Evolutionary conservation across 306 rosid genomes (phyloP), one percentile per base, ranked within the genome.

Genomic region (Heteromeles arbutifolia): DNA sequence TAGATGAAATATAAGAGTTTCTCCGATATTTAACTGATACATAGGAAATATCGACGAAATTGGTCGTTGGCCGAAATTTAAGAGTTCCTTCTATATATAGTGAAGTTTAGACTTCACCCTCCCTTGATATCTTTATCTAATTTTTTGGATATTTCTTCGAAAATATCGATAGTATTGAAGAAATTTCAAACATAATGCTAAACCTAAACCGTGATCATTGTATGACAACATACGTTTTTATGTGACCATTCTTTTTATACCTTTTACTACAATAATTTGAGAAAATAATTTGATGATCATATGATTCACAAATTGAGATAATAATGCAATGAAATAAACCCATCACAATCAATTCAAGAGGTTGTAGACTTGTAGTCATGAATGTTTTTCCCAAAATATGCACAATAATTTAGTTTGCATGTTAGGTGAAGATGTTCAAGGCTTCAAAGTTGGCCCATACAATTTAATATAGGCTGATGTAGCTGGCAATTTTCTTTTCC

Each of bases 371-470:
- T 58, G 4, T 58, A 56, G 67, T 37, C 22, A 62, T 80, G 48
- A 68, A 44, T 66, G 68, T 68, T 57, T 79, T 67, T 31, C 69
- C 25, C 45, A 13, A 53, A 81, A 62, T 70, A 10, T 15, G 8
- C 65, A 53, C 41, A 76, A 63, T 69, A 76, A 22, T 81, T 81
- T 31, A 80, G 58, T 31, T 50, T 72, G n/a, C 77, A 65, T 31
- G 70, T 81, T 70, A 48, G 85, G 75, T 77, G 67, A 72, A 63
- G 69, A 66, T 65, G 74, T 76, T 65, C 63, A 56, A 70, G 77
- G 69, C 59, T 62, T 57, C 67, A 11, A 6, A 43, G 54, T 69
- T 67, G 79, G 67, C 75, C 67, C 79, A 80, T 58, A 44, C n/a
- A 31, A 74, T 80, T 67, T 10, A 74, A 58, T 28, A 48, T 31